Evolutionary conservation across 2,329 filamentous ascomycete species (phyloP).

Genomic region (Fusarium heterosporum): DNA sequence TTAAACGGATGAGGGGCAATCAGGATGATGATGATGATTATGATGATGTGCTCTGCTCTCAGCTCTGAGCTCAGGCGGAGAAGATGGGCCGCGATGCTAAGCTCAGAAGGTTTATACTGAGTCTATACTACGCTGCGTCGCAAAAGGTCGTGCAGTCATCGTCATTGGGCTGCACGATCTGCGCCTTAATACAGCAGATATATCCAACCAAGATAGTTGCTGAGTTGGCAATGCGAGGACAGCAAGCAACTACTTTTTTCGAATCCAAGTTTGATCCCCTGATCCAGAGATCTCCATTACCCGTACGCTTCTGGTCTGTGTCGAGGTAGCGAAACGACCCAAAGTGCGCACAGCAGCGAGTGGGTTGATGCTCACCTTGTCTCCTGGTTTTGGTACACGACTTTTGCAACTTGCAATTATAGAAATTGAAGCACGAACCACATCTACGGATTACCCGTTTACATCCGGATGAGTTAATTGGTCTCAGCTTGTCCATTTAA

Average conservation of each 20-base stretch:
- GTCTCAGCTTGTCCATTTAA: constrained; percentile 19
- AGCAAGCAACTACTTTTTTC: constrained; percentile 3
- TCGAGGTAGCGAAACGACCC: constrained; percentile 18
- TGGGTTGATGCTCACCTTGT: constrained; percentile 32
- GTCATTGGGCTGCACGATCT: constrained; percentile 22
- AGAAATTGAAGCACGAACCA: constrained; percentile 44
- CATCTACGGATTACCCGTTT: constrained; percentile 32
- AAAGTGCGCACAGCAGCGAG: constrained; percentile 19
- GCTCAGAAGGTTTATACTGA: not conserved
- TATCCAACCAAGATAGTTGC: constrained; percentile 28
- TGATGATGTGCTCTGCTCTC: constrained; percentile 21
- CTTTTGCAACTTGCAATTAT: constrained; percentile 22
- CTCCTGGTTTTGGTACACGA: constrained; percentile 21
- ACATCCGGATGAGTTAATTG: constrained; percentile 32
- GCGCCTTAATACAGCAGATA: constrained; percentile 37
- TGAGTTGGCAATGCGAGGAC: constrained; percentile 38
- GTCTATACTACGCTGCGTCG: not conserved
- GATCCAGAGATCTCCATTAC: not conserved
- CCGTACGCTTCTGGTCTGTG: constrained; percentile 12
- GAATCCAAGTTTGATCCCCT: constrained; percentile 1
- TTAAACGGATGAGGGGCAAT: not conserved
- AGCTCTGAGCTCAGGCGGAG: constrained; percentile 11
- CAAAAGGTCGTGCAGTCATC: constrained; percentile 5
- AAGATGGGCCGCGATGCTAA: constrained; percentile 13
- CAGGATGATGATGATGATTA: constrained; percentile 19